Percentiles rank a stretch among this genome's conserved stretches.
Conservation (phyloP, 495 filamentous ascomycete genomes). For the Pyrenopolyporus hunteri region DNA sequence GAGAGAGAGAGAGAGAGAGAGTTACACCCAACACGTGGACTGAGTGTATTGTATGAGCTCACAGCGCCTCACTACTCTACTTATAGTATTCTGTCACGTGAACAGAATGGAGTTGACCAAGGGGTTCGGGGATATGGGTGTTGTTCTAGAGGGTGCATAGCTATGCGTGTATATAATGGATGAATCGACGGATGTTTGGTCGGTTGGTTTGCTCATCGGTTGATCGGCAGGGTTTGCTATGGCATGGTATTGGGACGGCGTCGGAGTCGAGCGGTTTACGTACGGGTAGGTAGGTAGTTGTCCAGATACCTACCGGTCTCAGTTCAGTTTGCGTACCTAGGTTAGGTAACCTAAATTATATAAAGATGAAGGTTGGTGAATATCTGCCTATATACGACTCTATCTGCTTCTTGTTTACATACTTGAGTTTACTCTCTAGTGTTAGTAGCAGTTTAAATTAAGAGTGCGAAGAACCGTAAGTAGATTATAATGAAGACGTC, state of each 20-base stretch:
- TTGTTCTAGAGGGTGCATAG: not conserved
- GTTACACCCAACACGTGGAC: not conserved
- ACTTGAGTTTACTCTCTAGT: not conserved
- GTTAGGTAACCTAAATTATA: no score
- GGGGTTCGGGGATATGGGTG: not conserved
- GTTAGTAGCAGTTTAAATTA: not conserved
- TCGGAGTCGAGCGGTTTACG: not conserved
- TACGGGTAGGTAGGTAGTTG: not conserved
- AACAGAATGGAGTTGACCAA: no score
- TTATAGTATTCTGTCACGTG: not conserved
- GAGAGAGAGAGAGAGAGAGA: not conserved
- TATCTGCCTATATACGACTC: not conserved
- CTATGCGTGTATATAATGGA: not conserved
- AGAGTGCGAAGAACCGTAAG: no score
- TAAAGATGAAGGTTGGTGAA: no score
- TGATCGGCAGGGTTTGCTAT: no score
- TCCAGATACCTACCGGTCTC: not conserved
- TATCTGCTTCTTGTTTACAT: not conserved
- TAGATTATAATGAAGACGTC: no score
- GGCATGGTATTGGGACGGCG: no score
- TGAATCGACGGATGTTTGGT: not conserved
- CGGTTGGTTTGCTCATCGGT: not conserved
- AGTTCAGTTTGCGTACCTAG: conserved; percentile 5
- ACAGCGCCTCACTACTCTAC: no score
- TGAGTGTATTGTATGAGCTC: no score